Evolutionary conservation across 2,329 filamentous ascomycete genomes (phyloP).

Genomic region (Beauveria asiatica): DNA sequence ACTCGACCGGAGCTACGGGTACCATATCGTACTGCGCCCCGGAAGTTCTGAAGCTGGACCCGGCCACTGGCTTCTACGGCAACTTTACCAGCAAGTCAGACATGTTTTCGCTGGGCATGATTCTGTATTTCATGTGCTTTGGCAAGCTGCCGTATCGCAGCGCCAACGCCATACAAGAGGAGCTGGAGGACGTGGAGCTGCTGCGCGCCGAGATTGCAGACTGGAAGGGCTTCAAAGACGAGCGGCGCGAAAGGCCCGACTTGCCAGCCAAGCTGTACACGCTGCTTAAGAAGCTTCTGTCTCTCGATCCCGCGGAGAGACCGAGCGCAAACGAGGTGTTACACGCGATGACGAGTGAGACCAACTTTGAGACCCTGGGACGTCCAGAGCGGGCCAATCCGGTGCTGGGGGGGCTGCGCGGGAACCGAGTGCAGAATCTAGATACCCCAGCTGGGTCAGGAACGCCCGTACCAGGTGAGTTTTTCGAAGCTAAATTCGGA

Average conservation of each 20-base stretch:
- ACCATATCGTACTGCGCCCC: slow-evolving; percentile 97
- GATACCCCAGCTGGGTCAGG: slow-evolving; percentile 43
- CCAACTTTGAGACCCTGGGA: slow-evolving; percentile 34
- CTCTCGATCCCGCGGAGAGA: slow-evolving; percentile 65
- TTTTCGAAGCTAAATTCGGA: too few relatives aligned
- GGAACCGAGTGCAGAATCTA: slow-evolving; percentile 44
- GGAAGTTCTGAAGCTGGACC: slow-evolving; percentile 69
- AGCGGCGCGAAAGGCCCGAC: slow-evolving; percentile 66
- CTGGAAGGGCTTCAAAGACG: slow-evolving; percentile 82
- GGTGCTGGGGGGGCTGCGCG: slow-evolving; percentile 28
- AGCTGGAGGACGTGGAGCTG: slow-evolving; percentile 81
- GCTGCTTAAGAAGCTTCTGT: slow-evolving; percentile 72
- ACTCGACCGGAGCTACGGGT: slow-evolving; percentile 85
- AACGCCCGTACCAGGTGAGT: slow-evolving; percentile 39
- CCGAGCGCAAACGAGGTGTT: slow-evolving; percentile 84
- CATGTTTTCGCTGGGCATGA: slow-evolving; percentile 98
- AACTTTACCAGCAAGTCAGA: slow-evolving; percentile 98
- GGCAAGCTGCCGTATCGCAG: slow-evolving; percentile 75
- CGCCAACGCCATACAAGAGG: slow-evolving; percentile 79
- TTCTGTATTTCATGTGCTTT: slow-evolving; percentile 97
- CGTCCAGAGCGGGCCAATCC: slow-evolving; percentile 28
- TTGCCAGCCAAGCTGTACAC: slow-evolving; percentile 79
- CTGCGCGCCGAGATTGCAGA: slow-evolving; percentile 76
- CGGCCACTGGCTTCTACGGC: slow-evolving; percentile 61
- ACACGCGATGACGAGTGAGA: slow-evolving; percentile 64